Percentiles rank a stretch among this genome's conserved stretches.
Conservation (phyloP, 2,329 filamentous ascomycete genomes). For the Stemphylium vesicarium region DNA sequence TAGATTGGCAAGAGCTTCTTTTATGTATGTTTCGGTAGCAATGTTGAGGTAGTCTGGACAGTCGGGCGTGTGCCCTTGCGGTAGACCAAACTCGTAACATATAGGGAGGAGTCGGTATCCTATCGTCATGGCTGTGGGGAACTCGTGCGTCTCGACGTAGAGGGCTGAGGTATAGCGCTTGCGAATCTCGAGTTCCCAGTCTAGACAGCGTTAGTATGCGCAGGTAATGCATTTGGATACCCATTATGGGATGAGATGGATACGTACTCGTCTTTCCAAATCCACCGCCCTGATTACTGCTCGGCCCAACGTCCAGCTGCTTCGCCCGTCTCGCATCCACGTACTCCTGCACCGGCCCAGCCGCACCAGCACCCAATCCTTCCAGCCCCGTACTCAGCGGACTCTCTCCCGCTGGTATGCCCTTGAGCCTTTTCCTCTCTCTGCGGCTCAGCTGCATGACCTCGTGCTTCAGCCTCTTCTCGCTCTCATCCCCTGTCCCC, state of each 20-base stretch:
- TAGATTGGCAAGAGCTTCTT: conserved; percentile 63
- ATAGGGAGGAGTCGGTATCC: conserved; percentile 67
- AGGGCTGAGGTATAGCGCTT: conserved; percentile 69
- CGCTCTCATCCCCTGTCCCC: conserved; percentile 64
- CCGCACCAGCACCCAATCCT: conserved; percentile 16
- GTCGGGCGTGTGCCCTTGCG: conserved; percentile 58
- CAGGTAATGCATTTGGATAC: background rate
- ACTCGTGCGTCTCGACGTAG: conserved; percentile 67
- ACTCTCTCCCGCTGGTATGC: conserved; percentile 53
- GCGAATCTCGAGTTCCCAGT: conserved; percentile 70
- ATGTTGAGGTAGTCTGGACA: conserved; percentile 67
- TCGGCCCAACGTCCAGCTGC: conserved; percentile 67
- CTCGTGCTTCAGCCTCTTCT: conserved; percentile 68
- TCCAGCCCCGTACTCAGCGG: conserved; percentile 8
- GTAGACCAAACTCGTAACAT: conserved; percentile 68
- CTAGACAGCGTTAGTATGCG: conserved; percentile 27
- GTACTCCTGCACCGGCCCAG: conserved; percentile 39
- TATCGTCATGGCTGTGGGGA: conserved; percentile 65
- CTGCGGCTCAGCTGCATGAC: conserved; percentile 67
- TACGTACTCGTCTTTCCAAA: conserved; percentile 79
- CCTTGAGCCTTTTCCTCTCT: conserved; percentile 65
- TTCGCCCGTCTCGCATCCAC: conserved; percentile 51
- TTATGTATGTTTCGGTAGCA: conserved; percentile 68
- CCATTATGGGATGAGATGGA: background rate
- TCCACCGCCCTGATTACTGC: conserved; percentile 70